Evolutionary conservation across 2,329 filamentous ascomycete genomes (phyloP), one percentile per base, ranked within the genome.

Genomic region (Chaetomium sp.): DNA sequence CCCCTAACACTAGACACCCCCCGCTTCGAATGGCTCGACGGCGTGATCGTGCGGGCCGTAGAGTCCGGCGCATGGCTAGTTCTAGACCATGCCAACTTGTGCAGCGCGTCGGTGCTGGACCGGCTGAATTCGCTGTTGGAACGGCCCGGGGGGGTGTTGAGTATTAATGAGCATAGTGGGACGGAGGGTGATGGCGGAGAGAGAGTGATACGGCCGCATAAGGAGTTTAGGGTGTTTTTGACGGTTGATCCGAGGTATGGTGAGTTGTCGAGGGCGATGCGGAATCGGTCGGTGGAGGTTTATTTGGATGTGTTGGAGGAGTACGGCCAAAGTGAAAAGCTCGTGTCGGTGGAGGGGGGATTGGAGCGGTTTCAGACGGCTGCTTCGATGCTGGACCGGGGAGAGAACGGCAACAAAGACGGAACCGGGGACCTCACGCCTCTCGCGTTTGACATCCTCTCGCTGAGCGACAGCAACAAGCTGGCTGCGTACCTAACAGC

Each of bases 61-160:
- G 81, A 95, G 66, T 78, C 86, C 63, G 94, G 94, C 11, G 82
- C 91, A 58, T 99, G 94, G 94, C 78, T 99, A 14, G 86, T 99
- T 9, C 82, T 99, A 27, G 94, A 99, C 71, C 96, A 99, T 70
- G 94, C 95, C 58, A 99, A 99, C 66, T 80, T 99, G 55, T 99
- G 95, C 74, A 96, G 88, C 66, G 87, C 92, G 32, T 96, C 92
- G 6, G 94, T 99, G 1, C 79, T 99, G 8, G 94, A 99, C 71
- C 82, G 95, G 59, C 76, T 99, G 51, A 99, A 99, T 69, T 97
- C 94, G 0, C 75, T 99, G 7, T 85, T 97, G 6, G 94, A 99
- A 68, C 66, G 70, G 0, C 91, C 91, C 0, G 86, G 91, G 65
- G 94, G 94, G 1, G 85, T 84, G 59, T 75, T 99, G 27, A 90